Evolutionary conservation across 2,329 filamentous ascomycete genomes (phyloP).

Genomic region (Herpotrichia juniperi): DNA sequence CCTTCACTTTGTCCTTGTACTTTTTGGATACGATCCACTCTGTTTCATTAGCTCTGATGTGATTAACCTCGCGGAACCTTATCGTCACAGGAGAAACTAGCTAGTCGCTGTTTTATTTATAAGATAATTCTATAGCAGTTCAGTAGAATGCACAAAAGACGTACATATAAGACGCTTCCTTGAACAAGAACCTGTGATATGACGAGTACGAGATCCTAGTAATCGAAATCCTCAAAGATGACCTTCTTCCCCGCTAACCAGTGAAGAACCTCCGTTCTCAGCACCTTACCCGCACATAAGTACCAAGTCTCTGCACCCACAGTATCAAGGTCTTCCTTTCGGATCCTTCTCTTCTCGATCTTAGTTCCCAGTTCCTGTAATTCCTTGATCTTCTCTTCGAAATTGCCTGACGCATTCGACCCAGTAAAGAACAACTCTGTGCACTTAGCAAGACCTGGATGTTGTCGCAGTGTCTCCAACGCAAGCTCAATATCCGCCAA

Average conservation of each 20-base stretch:
- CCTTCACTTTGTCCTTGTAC: no score
- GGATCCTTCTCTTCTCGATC: slow-evolving; percentile 55
- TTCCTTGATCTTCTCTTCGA: slow-evolving; percentile 30
- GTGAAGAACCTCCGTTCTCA: slow-evolving; percentile 56
- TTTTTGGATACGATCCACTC: no score
- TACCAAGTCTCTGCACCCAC: slow-evolving; percentile 59
- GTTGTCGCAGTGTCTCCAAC: slow-evolving; percentile 61
- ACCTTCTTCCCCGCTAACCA: slow-evolving; percentile 57
- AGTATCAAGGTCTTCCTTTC: slow-evolving; percentile 49
- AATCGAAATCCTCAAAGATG: slow-evolving; percentile 60
- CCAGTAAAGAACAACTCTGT: slow-evolving; percentile 72
- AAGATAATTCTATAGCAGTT: no score
- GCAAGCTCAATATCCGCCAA: slow-evolving; percentile 68
- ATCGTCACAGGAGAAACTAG: no score
- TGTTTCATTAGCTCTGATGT: no score
- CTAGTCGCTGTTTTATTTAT: no score
- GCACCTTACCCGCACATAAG: slow-evolving; percentile 60
- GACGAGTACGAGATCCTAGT: no score
- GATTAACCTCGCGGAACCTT: no score
- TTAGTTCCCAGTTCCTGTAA: slow-evolving; percentile 42
- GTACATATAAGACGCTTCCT: no score
- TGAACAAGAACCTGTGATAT: no score
- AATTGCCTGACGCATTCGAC: slow-evolving; percentile 11
- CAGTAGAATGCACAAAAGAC: no score
- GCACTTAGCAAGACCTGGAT: slow-evolving; percentile 57